These are phyloP conservation scores for Geotrichum macrosporum DNA, from an alignment of 1,139 yeast genomes.

Conservation along the genomic window DNA sequence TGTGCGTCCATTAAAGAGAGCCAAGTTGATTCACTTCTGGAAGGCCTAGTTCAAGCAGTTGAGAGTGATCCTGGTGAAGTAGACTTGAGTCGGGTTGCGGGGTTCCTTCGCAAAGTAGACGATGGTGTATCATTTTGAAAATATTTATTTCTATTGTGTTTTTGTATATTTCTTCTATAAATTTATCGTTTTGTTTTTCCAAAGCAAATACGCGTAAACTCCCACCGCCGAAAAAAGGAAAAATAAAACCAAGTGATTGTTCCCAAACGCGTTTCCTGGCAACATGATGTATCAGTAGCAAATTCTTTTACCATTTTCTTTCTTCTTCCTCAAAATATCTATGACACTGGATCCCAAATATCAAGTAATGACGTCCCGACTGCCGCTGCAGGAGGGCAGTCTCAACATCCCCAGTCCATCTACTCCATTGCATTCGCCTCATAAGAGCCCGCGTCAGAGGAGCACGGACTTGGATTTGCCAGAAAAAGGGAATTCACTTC, in stretches of 20 bases:
- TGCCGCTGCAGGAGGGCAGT: slow-evolving; percentile 10
- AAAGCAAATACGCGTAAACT: background rate
- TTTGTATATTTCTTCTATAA: background rate
- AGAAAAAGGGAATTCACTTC: no score
- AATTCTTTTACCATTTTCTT: background rate
- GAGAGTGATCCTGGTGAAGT: slow-evolving; percentile 74
- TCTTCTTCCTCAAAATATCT: background rate
- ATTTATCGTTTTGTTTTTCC: background rate
- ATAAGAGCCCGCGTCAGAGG: slow-evolving; percentile 2
- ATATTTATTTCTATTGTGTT: background rate
- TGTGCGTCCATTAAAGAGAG: slow-evolving; percentile 81
- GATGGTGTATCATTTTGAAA: slow-evolving; percentile 14
- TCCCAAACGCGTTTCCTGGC: slow-evolving; percentile 5
- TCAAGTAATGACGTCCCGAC: slow-evolving; percentile 1
- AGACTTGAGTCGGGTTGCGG: slow-evolving; percentile 52
- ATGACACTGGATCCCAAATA: background rate
- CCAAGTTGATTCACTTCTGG: slow-evolving; percentile 77
- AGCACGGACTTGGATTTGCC: no score
- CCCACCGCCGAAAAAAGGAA: background rate
- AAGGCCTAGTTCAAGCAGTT: slow-evolving; percentile 84
- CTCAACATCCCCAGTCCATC: slow-evolving; percentile 3
- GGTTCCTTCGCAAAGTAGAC: slow-evolving; percentile 44
- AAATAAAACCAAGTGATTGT: slow-evolving; percentile 4
- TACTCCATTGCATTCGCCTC: background rate
- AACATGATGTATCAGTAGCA: background rate